Evolutionary conservation across 2,329 filamentous ascomycete genomes (phyloP).

Genomic region (Phyllosticta citriasiana): DNA sequence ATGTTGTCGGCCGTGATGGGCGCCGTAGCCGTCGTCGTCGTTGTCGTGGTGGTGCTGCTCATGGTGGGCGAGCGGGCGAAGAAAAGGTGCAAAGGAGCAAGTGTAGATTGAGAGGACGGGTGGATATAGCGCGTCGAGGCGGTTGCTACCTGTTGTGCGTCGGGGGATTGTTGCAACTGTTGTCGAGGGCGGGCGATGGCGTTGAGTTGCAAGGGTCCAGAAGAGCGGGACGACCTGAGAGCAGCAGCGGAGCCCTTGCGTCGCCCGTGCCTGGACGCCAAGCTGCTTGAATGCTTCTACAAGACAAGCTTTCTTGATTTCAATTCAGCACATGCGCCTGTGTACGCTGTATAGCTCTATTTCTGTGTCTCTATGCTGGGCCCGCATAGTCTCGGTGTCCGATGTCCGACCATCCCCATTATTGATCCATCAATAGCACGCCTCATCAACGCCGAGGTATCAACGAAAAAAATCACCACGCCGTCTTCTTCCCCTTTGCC

Average conservation of each 20-base stretch:
- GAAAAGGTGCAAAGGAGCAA: neutral
- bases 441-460: neutral
- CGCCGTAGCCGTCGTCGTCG: constrained; percentile 34
- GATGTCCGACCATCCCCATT: too few relatives aligned
- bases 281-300: too few relatives aligned
- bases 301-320: too few relatives aligned
- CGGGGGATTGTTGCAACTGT: constrained; percentile 4
- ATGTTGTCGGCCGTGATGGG: constrained; percentile 78
- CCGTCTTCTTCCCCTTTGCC: constrained; percentile 8
- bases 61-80: neutral
- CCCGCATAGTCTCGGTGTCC: too few relatives aligned
- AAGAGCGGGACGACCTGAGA: neutral
- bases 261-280: too few relatives aligned
- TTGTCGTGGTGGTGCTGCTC: constrained; percentile 15
- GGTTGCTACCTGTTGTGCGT: neutral
- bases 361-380: too few relatives aligned
- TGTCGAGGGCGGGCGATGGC: neutral
- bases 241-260: too few relatives aligned
- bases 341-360: too few relatives aligned
- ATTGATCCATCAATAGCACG: too few relatives aligned
- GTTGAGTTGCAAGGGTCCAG: constrained; percentile 1
- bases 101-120: neutral
- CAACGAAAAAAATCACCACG: constrained; percentile 1
- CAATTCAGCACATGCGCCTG: too few relatives aligned
- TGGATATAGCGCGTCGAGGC: neutral